Evolutionary conservation across 139 green algal species (phyloP).

Genomic region (Chlorella sorokiniana): DNA sequence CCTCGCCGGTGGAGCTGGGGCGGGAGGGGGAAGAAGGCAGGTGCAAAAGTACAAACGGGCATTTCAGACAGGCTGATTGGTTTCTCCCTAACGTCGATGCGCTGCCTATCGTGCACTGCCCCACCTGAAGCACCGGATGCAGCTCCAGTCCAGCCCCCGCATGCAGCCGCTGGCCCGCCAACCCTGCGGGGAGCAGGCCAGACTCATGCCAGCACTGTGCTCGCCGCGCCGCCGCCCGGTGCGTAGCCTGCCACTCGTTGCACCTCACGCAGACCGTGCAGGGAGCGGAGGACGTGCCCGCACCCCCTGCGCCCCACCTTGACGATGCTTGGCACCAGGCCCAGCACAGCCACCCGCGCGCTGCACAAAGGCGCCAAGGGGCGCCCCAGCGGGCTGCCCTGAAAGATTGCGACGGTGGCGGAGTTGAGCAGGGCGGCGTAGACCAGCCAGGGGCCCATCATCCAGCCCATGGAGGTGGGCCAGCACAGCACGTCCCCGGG

Average conservation of each 20-base stretch:
- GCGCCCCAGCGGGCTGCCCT: constrained; percentile 68
- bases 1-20: constrained; percentile 68
- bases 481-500: constrained; percentile 75
- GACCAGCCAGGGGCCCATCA: constrained; percentile 96
- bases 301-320: constrained; percentile 23
- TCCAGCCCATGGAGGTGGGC: constrained; percentile 95
- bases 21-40: neutral
- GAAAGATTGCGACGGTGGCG: constrained; percentile 83
- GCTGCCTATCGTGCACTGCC: neutral
- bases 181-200: constrained; percentile 22
- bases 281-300: neutral
- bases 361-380: constrained; percentile 81
- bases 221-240: neutral
- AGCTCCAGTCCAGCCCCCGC: constrained; percentile 46
- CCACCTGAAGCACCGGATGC: constrained; percentile 64
- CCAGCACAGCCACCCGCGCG: constrained; percentile 82
- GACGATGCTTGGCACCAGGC: constrained; percentile 86
- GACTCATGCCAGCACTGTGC: neutral
- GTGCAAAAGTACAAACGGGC: too few relatives aligned
- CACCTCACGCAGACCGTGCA: neutral
- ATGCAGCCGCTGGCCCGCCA: constrained; percentile 75
- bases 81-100: too few relatives aligned
- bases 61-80: too few relatives aligned
- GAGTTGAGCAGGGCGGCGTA: constrained; percentile 87
- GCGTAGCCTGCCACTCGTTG: too few relatives aligned